These are phyloP conservation scores for Echinochloa phyllopogon DNA, from an alignment of 176 grass and related monocot genomes.

Conservation along the genomic window DNA sequence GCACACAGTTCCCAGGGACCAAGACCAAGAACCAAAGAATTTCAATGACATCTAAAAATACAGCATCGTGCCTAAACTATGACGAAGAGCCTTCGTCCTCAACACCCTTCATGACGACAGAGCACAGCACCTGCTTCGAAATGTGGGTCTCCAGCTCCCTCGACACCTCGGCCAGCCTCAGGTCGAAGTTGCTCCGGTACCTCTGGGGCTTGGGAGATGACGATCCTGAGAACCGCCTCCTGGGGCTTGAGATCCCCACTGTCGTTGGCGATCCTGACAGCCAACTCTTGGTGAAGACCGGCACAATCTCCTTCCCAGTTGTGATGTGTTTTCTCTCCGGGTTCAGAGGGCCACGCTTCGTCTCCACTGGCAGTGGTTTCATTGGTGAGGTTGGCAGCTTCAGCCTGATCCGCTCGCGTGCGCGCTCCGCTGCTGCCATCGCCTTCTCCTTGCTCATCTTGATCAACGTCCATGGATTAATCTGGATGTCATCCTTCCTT, in stretches of 20 bases:
- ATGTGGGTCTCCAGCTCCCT: constrained; percentile 85
- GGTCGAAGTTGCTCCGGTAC: constrained; percentile 75
- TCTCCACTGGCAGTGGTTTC: constrained; percentile 87
- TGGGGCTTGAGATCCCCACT: constrained; percentile 62
- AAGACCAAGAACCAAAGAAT: constrained; percentile 30
- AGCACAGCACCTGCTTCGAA: constrained; percentile 80
- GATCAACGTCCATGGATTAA: constrained; percentile 87
- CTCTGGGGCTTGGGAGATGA: constrained; percentile 68
- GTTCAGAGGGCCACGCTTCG: constrained; percentile 77
- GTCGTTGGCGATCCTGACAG: constrained; percentile 61
- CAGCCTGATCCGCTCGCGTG: constrained; percentile 69
- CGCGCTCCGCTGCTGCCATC: constrained; percentile 73
- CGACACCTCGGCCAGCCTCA: constrained; percentile 74
- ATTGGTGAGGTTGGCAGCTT: constrained; percentile 56
- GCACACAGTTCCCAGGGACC: constrained; percentile 43
- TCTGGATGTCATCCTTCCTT: constrained; percentile 65
- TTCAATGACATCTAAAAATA: constrained; percentile 9
- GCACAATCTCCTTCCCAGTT: constrained; percentile 56
- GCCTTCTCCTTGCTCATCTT: constrained; percentile 90
- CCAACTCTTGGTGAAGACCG: constrained; percentile 65
- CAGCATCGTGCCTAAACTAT: constrained; percentile 15
- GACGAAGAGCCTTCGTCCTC: constrained; percentile 66
- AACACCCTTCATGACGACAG: constrained; percentile 65
- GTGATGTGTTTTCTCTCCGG: constrained; percentile 48
- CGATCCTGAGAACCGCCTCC: constrained; percentile 81